phyloP scores from a whole-genome alignment of 306 rosid genomes.

The Pterocarpus macrocarpus region DNA sequence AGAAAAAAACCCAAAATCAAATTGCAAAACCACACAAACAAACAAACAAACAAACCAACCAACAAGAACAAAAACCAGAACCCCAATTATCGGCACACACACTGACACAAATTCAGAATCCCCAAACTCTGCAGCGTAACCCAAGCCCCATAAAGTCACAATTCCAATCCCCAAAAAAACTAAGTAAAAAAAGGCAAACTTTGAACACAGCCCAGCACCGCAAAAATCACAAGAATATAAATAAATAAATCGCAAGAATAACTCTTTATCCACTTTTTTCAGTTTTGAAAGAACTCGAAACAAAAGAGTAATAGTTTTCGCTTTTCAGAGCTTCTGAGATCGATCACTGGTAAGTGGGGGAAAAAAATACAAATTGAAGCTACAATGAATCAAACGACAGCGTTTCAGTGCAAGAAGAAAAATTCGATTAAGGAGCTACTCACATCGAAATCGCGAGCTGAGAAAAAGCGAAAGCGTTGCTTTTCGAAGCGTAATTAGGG shows the following conservation, averaged over 20 bases:
- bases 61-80: slow-evolving; percentile 13
- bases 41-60: not conserved
- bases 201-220: slow-evolving; percentile 33
- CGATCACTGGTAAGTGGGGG: slow-evolving; percentile 46
- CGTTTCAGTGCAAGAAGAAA: not conserved
- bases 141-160: not conserved
- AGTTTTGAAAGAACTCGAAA: not conserved
- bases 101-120: slow-evolving; percentile 28
- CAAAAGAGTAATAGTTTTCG: not conserved
- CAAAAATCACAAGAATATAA: not conserved
- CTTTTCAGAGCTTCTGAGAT: slow-evolving; percentile 45
- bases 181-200: slow-evolving; percentile 29
- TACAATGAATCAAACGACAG: not conserved
- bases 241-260: not conserved
- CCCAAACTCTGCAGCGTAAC: not conserved
- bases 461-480: slow-evolving; percentile 42
- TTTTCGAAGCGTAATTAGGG: slow-evolving; percentile 33
- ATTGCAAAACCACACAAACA: not conserved
- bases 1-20: slow-evolving; percentile 25
- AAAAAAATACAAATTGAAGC: not conserved
- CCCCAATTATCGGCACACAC: slow-evolving; percentile 1
- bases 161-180: not conserved
- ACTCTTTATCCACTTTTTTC: not conserved
- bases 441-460: slow-evolving; percentile 64
- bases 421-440: slow-evolving; percentile 50